phyloP scores from a whole-genome alignment of 202 grass and related monocot genomes.

The Setaria viridis region DNA sequence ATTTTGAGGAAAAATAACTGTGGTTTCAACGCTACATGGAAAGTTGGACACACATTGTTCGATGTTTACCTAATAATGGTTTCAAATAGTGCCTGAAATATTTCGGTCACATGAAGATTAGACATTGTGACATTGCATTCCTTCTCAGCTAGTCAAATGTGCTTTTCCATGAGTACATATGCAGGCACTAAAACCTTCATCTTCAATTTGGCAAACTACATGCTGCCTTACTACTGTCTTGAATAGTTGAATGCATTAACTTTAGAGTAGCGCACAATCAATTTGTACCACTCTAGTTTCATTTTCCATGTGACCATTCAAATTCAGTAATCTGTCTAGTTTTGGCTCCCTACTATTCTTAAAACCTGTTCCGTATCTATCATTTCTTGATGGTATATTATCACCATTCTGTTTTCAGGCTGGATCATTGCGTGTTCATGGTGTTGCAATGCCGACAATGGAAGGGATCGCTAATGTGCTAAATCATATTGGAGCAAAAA shows the following conservation, averaged over 20 bases:
- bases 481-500: conserved; percentile 86
- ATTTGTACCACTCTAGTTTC: conserved; percentile 23
- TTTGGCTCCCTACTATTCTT: conserved; percentile 20
- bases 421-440: conserved; percentile 90
- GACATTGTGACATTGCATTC: neutral
- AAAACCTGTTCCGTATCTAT: neutral
- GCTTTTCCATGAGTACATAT: neutral
- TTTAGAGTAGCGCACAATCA: neutral
- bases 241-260: neutral
- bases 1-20: neutral
- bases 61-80: neutral
- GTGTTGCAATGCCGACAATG: conserved; percentile 96
- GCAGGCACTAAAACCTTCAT: neutral
- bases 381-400: conserved; percentile 25
- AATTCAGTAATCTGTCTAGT: conserved; percentile 7
- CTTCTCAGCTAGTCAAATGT: neutral
- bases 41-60: neutral
- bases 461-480: conserved; percentile 95
- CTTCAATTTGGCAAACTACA: neutral
- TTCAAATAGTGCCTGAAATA: neutral
- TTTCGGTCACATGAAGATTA: neutral
- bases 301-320: conserved; percentile 9
- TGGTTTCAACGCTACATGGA: neutral
- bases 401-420: conserved; percentile 58
- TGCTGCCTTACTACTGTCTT: neutral